Evolutionary conservation across 2,329 filamentous ascomycete genomes (phyloP), one percentile per base, ranked within the genome.

Genomic region (Neurospora crassa): DNA sequence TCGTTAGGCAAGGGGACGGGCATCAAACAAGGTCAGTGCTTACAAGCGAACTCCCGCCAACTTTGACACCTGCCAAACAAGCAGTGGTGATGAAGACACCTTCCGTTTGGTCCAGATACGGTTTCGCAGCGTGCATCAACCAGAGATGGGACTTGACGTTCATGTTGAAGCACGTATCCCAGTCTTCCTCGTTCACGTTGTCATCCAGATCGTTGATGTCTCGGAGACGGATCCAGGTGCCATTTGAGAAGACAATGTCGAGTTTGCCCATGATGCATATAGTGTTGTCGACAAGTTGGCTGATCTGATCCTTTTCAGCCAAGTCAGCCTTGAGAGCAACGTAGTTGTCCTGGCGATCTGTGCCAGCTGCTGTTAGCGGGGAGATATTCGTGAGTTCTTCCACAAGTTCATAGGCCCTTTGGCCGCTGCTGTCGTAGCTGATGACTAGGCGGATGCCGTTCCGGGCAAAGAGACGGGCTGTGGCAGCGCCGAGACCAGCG

Each of bases 241-340:
- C 91, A 79, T 96, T 96, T 2, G 90, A 91, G 76, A 95, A 88
- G 67, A 96, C 83, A 53, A 93, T 85, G 80, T 96, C 92, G n/a
- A 96, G 79, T 1, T 90, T 88, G 5, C 90, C 91, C 74, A 93
- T 84, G n/a, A 80, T 80, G 37, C 84, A 80, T 68, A 90, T 83
- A 1, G 88, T 86, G 67, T 90, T 84, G 20, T 85, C 80, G 0
- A 94, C 87, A 0, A 90, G 84, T 0, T 83, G 82, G 68, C 83
- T 79, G 73, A 92, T 88, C 37, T 91, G 90, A 1, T 81, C 79
- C 42, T 87, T 84, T 6, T 83, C 82, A 18, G 87, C 88, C 67
- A 92, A 84, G 79, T 95, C 91, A 76, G 89, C 92, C 78, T 89
- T 85, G 74, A 94, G 80, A 7, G 86, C 80, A 24, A 85, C 76